A percentile compares a stretch with the other conserved stretches of the same genome.
Evolutionary conservation across 306 rosid species (phyloP).

Genomic region (Medicago ruthenica): DNA sequence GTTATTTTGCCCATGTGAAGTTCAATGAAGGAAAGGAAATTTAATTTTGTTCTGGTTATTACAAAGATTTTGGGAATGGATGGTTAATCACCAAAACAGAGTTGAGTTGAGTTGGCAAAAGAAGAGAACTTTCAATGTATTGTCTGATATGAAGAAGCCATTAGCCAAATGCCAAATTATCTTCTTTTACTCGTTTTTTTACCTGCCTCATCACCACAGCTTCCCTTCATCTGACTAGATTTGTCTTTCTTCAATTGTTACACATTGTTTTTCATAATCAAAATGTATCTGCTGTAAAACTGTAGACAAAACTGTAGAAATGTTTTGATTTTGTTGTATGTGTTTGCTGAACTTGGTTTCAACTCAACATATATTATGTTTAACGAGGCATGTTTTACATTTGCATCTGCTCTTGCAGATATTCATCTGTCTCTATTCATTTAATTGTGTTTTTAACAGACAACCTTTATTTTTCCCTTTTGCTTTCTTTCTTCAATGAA

Average conservation of each 20-base stretch:
- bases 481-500: constrained; percentile 8
- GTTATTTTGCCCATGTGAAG: constrained; percentile 4
- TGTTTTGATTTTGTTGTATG: constrained; percentile 20
- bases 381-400: constrained; percentile 29
- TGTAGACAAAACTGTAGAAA: not conserved
- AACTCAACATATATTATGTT: constrained; percentile 22
- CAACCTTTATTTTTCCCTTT: constrained; percentile 31
- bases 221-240: constrained; percentile 25
- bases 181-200: not conserved
- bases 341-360: constrained; percentile 39
- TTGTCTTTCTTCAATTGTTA: constrained; percentile 19
- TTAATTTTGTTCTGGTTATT: constrained; percentile 23
- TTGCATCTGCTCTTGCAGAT: constrained; percentile 23
- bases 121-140: constrained; percentile 22
- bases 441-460: not conserved
- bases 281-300: constrained; percentile 17
- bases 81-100: not conserved
- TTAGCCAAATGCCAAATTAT: not conserved
- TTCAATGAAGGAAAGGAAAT: constrained; percentile 24
- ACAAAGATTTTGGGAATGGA: constrained; percentile 22
- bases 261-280: not conserved
- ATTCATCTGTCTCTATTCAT: constrained; percentile 8
- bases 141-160: constrained; percentile 12
- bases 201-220: constrained; percentile 19
- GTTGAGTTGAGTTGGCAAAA: constrained; percentile 12